Percentiles rank a stretch among this genome's conserved stretches.
phyloP scores from a whole-genome alignment of 495 filamentous ascomycete genomes.

The Astrothelium macrocarpum region DNA sequence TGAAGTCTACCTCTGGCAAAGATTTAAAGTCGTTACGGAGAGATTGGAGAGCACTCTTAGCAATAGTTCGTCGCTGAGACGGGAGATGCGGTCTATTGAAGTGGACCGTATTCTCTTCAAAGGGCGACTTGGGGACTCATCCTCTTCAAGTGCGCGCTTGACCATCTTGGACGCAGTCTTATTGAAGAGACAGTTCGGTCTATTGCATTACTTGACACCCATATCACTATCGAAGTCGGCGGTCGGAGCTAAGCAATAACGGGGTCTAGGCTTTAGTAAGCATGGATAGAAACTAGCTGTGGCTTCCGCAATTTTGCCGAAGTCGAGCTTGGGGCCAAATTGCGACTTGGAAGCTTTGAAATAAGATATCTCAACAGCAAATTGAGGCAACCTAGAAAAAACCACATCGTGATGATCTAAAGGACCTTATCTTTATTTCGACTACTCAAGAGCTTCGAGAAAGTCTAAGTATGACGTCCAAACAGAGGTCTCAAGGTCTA shows the following conservation, averaged over 20 bases:
- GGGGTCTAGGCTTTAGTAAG: too few species aligned
- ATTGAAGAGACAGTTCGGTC: background rate
- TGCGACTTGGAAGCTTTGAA: too few species aligned
- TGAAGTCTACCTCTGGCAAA: constrained; percentile 52
- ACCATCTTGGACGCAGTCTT: constrained; percentile 15
- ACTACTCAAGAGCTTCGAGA: too few species aligned
- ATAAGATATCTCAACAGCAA: too few species aligned
- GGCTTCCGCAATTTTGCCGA: too few species aligned
- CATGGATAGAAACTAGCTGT: too few species aligned
- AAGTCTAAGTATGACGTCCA: too few species aligned
- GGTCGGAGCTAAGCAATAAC: background rate
- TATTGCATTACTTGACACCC: background rate
- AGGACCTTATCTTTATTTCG: too few species aligned
- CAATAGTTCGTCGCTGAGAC: constrained; percentile 78
- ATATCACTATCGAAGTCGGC: constrained; percentile 5
- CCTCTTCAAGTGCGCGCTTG: constrained; percentile 20
- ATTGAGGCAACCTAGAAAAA: too few species aligned
- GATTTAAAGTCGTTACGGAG: constrained; percentile 54
- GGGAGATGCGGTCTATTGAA: constrained; percentile 42
- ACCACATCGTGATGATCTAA: too few species aligned
- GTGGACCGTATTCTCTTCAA: constrained; percentile 22
- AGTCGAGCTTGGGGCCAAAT: too few species aligned
- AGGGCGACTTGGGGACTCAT: constrained; percentile 5
- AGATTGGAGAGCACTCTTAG: constrained; percentile 75
- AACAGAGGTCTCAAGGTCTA: too few species aligned